phyloP scores from a whole-genome alignment of 352 stramenopile genomes.

The Halophytophthora batemanensis region DNA sequence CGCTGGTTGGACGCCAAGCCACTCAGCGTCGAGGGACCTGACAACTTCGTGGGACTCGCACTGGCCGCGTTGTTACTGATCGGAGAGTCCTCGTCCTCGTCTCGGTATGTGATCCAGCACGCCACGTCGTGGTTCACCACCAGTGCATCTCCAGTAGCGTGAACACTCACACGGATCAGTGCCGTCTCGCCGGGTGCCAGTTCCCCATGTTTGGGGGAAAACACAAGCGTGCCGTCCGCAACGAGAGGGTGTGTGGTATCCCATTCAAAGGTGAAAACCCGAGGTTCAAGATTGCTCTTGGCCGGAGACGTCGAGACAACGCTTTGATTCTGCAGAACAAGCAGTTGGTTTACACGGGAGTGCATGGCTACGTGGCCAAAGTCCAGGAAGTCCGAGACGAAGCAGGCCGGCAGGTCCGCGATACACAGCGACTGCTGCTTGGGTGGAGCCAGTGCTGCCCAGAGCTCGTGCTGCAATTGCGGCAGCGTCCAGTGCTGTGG shows the following conservation, averaged over 20 bases:
- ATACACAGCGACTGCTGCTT: constrained; percentile 30
- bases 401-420: constrained; percentile 37
- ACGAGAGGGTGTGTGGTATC: constrained; percentile 55
- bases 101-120: constrained; percentile 43
- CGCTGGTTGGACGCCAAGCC: neutral
- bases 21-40: constrained; percentile 1
- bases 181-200: constrained; percentile 42
- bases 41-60: constrained; percentile 15
- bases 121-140: constrained; percentile 71
- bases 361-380: constrained; percentile 64
- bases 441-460: constrained; percentile 15
- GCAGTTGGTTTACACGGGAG: constrained; percentile 37
- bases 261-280: constrained; percentile 51
- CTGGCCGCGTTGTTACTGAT: constrained; percentile 16
- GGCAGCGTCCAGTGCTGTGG: constrained; percentile 33
- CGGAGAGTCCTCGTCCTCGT: constrained; percentile 11
- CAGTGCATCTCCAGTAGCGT: constrained; percentile 31
- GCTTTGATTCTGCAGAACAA: constrained; percentile 53
- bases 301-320: neutral
- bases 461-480: constrained; percentile 30
- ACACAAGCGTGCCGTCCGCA: constrained; percentile 36
- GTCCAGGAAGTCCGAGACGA: constrained; percentile 50
- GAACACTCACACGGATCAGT: constrained; percentile 55
- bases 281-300: constrained; percentile 1
- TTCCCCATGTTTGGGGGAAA: constrained; percentile 49